Conservation (phyloP, 139 green algal genomes). For the Coccomyxa sp. region DNA sequence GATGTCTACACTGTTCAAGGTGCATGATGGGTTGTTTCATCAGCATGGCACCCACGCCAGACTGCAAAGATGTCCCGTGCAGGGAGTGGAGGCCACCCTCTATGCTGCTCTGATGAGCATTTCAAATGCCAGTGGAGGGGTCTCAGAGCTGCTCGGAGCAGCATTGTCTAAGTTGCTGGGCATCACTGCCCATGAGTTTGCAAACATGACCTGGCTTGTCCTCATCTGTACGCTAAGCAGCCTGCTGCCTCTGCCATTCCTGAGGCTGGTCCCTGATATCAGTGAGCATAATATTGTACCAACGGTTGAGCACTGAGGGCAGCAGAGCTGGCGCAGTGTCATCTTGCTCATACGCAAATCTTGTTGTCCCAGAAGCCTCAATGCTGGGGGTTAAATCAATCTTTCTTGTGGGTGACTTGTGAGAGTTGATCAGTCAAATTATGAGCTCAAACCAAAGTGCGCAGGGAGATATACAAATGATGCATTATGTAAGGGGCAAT, state of each 20-base stretch:
- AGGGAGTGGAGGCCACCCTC: conserved; percentile 87
- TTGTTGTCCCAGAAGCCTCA: no score
- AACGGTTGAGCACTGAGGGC: no score
- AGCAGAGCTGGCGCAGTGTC: no score
- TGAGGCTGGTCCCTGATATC: neutral
- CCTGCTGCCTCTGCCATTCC: neutral
- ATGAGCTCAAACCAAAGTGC: no score
- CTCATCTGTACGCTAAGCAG: neutral
- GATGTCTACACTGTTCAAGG: neutral
- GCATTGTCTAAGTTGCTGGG: conserved; percentile 53
- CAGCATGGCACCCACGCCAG: neutral
- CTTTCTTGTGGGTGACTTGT: no score
- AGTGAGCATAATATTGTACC: no score
- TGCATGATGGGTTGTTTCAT: neutral
- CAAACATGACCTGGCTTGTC: conserved; percentile 34
- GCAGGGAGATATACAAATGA: no score
- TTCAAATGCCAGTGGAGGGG: conserved; percentile 54
- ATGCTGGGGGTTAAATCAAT: no score
- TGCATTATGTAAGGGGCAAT: no score
- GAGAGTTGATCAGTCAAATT: no score
- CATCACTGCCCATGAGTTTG: conserved; percentile 64
- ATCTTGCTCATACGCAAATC: no score
- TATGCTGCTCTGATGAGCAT: conserved; percentile 88
- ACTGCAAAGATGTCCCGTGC: no score
- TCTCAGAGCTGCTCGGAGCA: conserved; percentile 33